These are phyloP conservation scores for Lolium rigidum DNA, from an alignment of 176 grass and related monocot species.

Conservation along the genomic window DNA sequence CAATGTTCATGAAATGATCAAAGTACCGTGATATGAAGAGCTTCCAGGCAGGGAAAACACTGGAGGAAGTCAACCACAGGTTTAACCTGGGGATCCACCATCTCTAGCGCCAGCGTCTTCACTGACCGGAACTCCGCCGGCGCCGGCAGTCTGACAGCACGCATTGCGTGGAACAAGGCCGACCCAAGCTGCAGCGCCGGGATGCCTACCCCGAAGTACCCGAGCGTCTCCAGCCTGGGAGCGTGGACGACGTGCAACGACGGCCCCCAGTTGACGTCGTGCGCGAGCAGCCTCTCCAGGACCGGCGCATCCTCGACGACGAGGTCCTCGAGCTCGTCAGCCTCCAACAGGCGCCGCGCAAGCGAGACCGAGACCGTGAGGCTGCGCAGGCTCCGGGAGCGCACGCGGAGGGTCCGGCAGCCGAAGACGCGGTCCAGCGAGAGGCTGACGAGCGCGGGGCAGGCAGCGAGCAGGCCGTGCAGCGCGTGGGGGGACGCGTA, in stretches of 20 bases:
- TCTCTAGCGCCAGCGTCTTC: conserved; percentile 37
- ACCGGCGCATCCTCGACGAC: conserved; percentile 42
- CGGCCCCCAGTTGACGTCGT: conserved; percentile 44
- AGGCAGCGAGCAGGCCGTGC: conserved; percentile 32
- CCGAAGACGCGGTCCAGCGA: conserved; percentile 45
- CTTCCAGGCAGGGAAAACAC: conserved; percentile 50
- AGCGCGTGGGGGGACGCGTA: not conserved
- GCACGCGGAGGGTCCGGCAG: conserved; percentile 29
- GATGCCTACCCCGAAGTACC: conserved; percentile 39
- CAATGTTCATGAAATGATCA: not conserved
- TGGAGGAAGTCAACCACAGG: conserved; percentile 34
- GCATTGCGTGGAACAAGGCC: conserved; percentile 40
- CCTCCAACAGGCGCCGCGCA: not conserved
- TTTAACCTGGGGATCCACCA: conserved; percentile 39
- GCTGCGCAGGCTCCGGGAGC: conserved; percentile 37
- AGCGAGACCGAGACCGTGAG: conserved; percentile 49
- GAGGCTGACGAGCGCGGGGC: conserved; percentile 30
- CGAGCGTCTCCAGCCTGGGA: conserved; percentile 41
- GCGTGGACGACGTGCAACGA: conserved; percentile 28
- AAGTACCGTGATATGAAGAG: conserved; percentile 47
- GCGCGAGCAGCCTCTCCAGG: conserved; percentile 49
- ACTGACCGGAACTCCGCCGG: not conserved
- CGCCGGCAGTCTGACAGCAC: conserved; percentile 14
- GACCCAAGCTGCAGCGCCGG: conserved; percentile 42
- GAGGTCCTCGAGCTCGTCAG: conserved; percentile 26